phyloP scores from a whole-genome alignment of 257 asterid genomes.

The Asclepias syriaca region DNA sequence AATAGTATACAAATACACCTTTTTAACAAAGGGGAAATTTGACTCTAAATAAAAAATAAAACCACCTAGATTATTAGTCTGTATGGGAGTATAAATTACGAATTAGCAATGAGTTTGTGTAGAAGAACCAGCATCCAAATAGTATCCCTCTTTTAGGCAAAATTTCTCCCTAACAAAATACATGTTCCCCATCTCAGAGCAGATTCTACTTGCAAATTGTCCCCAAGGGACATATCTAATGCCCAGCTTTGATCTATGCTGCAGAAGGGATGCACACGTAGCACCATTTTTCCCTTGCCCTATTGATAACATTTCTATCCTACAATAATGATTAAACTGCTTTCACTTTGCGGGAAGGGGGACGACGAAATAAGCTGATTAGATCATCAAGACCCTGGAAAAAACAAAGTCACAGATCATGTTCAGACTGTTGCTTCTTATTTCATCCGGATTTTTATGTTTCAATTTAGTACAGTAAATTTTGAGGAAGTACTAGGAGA shows the following conservation, averaged over 20 bases:
- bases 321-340: slow-evolving; percentile 29
- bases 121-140: neutral
- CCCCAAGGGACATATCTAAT: slow-evolving; percentile 16
- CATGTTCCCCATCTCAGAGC: neutral
- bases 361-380: slow-evolving; percentile 86
- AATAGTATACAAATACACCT: neutral
- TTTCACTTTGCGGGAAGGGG: slow-evolving; percentile 79
- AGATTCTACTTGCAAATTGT: neutral
- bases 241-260: slow-evolving; percentile 23
- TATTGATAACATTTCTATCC: slow-evolving; percentile 11
- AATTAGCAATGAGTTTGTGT: neutral
- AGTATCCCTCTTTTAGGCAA: neutral
- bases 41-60: neutral
- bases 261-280: slow-evolving; percentile 15
- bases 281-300: slow-evolving; percentile 6
- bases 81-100: neutral
- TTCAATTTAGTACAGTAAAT: neutral
- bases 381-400: slow-evolving; percentile 93
- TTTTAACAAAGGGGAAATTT: neutral
- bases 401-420: slow-evolving; percentile 11
- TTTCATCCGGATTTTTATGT: neutral
- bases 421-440: slow-evolving; percentile 1
- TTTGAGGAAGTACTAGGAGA: slow-evolving; percentile 2
- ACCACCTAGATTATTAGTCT: neutral
- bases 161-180: neutral